Base-by-base conservation (phyloP, 805 yeast species). In the Kluyveromyces siamensis region DNA sequence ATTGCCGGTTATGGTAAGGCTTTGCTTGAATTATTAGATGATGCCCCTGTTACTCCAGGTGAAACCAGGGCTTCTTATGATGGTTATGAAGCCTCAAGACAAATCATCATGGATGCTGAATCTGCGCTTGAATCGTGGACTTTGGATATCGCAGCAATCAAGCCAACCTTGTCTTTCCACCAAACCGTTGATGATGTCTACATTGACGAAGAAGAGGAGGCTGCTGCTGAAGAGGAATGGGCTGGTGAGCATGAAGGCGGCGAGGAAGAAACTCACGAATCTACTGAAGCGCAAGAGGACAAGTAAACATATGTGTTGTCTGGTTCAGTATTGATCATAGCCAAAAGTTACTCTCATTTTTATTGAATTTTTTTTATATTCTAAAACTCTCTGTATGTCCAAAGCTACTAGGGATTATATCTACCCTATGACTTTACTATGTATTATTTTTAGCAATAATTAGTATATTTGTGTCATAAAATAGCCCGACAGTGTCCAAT, bases 1-100 rank as follows among this genome's bases (percentile, higher is more conserved):
- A 91, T 91, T 74, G 97, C 98, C 61, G 97, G 97, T 66, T 93
- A 93, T 78, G 98, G 98, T 75, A 91, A 91, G 78, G 96, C 96
- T 41, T 75, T 91, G 58, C 79, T 93, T 66, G 98, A 93, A 77
- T 81, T 91, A 66, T 80, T 91, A 68, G 98, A 91, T 69, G 98
- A 91, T 72, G 74, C 93, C 57, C 96, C 98, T 55, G 96, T 93
- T 56, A 91, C 97, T 58, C 99, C 99, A 55, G 99, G 99, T 76
- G 98, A 91, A 78, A 84, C 96, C 57, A 88, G 98, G 77, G 91
- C 96, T 45, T 91, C 96, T 52, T 91, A 93, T 72, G 98, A 93
- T 66, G 98, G 98, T 58, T 91, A 89, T 71, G 97, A 91, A 70
- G 96, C 96, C 51, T 86, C 96, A 54, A 90, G 89, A 78, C 98